phyloP scores from a whole-genome alignment of 768 basidiomycete species.

The Termitomyces sp. region DNA sequence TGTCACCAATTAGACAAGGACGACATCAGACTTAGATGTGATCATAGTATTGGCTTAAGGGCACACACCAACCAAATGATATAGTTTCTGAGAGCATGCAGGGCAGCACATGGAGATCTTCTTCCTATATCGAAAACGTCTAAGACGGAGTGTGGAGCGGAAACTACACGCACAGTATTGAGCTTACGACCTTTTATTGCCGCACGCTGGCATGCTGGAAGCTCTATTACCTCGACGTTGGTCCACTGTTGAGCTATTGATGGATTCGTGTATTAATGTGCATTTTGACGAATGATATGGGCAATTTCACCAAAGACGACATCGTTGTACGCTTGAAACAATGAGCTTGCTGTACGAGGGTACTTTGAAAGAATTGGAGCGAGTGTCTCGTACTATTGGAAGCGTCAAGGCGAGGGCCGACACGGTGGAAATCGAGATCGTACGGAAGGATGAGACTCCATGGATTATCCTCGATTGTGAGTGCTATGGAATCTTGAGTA shows the following conservation, averaged over 20 bases:
- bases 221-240: slow-evolving; percentile 57
- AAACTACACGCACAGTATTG: slow-evolving; percentile 36
- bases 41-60: neutral
- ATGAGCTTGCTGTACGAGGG: slow-evolving; percentile 49
- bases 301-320: slow-evolving; percentile 46
- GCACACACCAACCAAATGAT: slow-evolving; percentile 53
- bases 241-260: slow-evolving; percentile 67
- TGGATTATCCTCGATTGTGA: neutral
- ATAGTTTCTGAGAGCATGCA: slow-evolving; percentile 64
- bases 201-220: slow-evolving; percentile 45
- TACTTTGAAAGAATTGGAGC: slow-evolving; percentile 50
- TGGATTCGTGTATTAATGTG: neutral
- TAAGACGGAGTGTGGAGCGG: neutral
- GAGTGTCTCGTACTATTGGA: slow-evolving; percentile 39
- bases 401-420: neutral
- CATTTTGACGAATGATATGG: neutral
- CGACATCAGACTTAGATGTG: neutral
- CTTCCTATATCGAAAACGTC: slow-evolving; percentile 27
- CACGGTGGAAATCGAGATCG: neutral
- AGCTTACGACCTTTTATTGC: slow-evolving; percentile 57
- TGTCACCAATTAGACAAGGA: slow-evolving; percentile 17
- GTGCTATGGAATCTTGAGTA: neutral
- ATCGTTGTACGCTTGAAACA: slow-evolving; percentile 79
- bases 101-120: slow-evolving; percentile 50
- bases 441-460: slow-evolving; percentile 23